Evolutionary conservation across 805 yeast genomes (phyloP), one percentile per base, ranked within the genome.

Genomic region (Starmerella ratchasimensis): DNA sequence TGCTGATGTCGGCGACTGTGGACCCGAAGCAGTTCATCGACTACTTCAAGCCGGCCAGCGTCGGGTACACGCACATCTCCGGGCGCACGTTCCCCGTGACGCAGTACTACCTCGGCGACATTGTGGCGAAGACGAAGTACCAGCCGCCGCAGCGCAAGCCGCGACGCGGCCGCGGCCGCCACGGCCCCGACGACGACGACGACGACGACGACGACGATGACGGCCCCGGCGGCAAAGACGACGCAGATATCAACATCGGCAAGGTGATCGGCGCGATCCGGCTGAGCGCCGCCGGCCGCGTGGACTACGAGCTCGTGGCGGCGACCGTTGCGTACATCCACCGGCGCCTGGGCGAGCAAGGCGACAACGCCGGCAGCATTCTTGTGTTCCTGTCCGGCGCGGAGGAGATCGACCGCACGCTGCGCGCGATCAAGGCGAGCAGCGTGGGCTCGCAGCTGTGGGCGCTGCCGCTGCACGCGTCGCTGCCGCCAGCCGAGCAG

Each of bases 1-100:
- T 88, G 8, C 64, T 90, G 35, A 88, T 90, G 96, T 80, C 94
- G 53, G 97, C 97, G 3, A 88, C 97, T 1, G 86, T 88, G 30
- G 80, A 82, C 51, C 68, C 76, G 1, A 65, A 66, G 8, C 64
- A 70, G 29, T 88, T 84, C 60, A 64, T 69, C 37, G 62, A 66
- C 19, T 88, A 79, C 51, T 88, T 88, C 54, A 61, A 61, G 3
- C 62, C 60, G 2, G 36, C 31, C 2, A 33, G 28, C 2, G 56
- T 72, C 11, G 74, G 76, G 13, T 82, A 79, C 45, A 67, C 78
- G 24, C 94, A 84, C 54, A 84, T 88, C 41, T 81, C 77, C 49
- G 98, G 98, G 1, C 67, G 97, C 47, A 90, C 97, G 0, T 88
- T 80, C 56, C 97, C 98, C 0, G 93, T 88, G 19, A 55, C 71